Evolutionary conservation across 768 basidiomycete genomes (phyloP), one percentile per base, ranked within the genome.

Genomic region (Suillus subalutaceus): DNA sequence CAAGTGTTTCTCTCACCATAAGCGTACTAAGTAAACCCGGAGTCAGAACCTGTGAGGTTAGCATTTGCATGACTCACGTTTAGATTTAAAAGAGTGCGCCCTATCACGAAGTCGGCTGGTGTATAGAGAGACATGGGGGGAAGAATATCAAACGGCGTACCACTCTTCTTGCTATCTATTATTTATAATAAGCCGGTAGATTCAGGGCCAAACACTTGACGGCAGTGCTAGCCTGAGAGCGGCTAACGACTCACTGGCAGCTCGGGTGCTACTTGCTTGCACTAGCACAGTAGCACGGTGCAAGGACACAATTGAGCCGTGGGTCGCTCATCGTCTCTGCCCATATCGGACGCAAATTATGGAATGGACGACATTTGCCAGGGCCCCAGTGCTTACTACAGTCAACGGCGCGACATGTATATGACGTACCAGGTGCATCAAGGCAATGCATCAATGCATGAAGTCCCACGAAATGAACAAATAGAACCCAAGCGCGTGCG

Each of bases 1-100:
- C 6, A 56, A 46, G 35, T 18, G 43, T 52, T 30, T 52, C 20
- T 53, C 48, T 62, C 48, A 62, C 61, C 61, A 37, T 62, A 62
- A 57, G 61, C 61, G 15, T 62, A 62, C 61, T 62, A 26, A n/a
- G 46, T 4, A 48, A 23, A 20, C 5, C 4, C 12, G 2, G 23
- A 32, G 30, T 62, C 40, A 37, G n/a, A 15, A 37, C 12, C 7
- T 30, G 61, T 30, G 15, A 32, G 10, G 10, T 23, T 30, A 30
- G 4, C 6, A 37, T 30, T 6, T 32, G 26, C 6, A 30, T 13
- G 16, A 55, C 61, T 62, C 44, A 62, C 61, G n/a, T 62, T 62
- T 20, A 62, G 61, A 35, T 52, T 9, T n/a, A 55, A 26, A 20
- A 62, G 46, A 32, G 61, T 12, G 2, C 10, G 41, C 2, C 61